Evolutionary conservation across 306 rosid genomes (phyloP).

Genomic region (Lupinus albus): DNA sequence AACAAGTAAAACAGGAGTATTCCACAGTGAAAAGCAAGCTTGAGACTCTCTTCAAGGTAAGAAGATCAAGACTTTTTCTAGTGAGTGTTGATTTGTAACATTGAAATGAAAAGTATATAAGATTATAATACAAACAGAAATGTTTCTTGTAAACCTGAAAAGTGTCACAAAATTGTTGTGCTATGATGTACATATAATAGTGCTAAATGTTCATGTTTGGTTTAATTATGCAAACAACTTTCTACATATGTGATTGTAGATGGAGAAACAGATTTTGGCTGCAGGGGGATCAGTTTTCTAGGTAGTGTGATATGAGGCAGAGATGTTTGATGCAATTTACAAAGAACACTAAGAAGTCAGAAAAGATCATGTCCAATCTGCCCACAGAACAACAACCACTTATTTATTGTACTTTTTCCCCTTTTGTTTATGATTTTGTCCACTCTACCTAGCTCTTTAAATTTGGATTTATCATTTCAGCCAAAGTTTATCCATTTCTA

Average conservation of each 20-base stretch:
- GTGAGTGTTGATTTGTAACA: not conserved
- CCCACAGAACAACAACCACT: constrained; percentile 26
- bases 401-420: constrained; percentile 32
- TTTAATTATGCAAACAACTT: not conserved
- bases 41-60: constrained; percentile 74
- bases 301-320: constrained; percentile 34
- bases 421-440: constrained; percentile 37
- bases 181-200: too few relatives aligned
- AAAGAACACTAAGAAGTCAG: not conserved
- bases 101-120: too few relatives aligned
- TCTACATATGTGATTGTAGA: constrained; percentile 47
- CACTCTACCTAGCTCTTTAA: constrained; percentile 8
- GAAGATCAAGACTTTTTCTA: constrained; percentile 1
- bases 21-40: constrained; percentile 63
- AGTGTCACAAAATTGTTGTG: too few relatives aligned
- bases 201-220: too few relatives aligned
- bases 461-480: constrained; percentile 27
- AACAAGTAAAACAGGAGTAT: constrained; percentile 69
- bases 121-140: too few relatives aligned
- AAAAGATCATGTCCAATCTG: constrained; percentile 27
- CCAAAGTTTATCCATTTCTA: constrained; percentile 11
- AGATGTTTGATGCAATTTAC: constrained; percentile 22
- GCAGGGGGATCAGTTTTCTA: constrained; percentile 42
- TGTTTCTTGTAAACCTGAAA: too few relatives aligned
- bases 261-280: constrained; percentile 58